These are phyloP conservation scores for Leishmania amazonensis DNA, from an alignment of 208 protist species.

Conservation along the genomic window DNA sequence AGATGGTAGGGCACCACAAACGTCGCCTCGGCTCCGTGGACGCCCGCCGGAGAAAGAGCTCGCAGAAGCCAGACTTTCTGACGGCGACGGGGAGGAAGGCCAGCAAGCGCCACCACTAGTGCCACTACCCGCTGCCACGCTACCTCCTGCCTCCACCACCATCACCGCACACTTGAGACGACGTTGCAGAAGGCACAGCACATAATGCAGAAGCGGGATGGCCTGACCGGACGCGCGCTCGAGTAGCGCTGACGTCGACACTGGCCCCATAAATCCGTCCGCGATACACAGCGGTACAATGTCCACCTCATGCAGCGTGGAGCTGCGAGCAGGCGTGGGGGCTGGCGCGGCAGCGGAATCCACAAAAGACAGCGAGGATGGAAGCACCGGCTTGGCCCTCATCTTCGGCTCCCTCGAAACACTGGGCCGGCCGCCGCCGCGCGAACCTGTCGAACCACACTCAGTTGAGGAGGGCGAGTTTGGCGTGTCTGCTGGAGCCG, in stretches of 20 bases:
- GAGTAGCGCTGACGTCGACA: conserved; percentile 48
- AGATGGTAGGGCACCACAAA: neutral
- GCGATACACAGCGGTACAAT: conserved; percentile 57
- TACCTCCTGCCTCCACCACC: conserved; percentile 36
- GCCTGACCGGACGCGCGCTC: conserved; percentile 53
- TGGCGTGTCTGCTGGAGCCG: neutral
- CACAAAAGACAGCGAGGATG: neutral
- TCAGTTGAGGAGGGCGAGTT: neutral
- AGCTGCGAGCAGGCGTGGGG: neutral
- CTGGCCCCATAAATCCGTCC: conserved; percentile 42
- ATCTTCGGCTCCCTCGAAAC: neutral
- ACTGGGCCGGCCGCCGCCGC: neutral
- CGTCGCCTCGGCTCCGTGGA: neutral
- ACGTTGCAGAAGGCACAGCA: conserved; percentile 62
- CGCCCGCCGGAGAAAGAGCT: neutral
- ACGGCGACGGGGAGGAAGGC: neutral
- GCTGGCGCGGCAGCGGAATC: neutral
- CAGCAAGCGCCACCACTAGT: neutral
- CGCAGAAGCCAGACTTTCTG: neutral
- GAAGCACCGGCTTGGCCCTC: neutral
- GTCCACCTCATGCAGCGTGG: neutral
- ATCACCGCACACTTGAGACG: conserved; percentile 65
- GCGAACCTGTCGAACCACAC: neutral
- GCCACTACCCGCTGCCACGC: neutral
- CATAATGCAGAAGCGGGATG: conserved; percentile 51